Evolutionary conservation across 306 rosid genomes (phyloP).

Genomic region (cucumber (Cucumis sativus)): Cucumber_9930_V3 NC_026657.2:35066001-35066500

Average conservation of each 20-base stretch:
- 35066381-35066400: neutral
- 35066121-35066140: neutral
- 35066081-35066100: neutral
- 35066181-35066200: neutral
- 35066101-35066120: neutral
- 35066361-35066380: constrained; percentile 21
- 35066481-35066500: constrained; percentile 84
- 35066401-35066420: neutral
- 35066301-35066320: constrained; percentile 82
- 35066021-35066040: neutral
- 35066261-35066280: constrained; percentile 82
- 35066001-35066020: neutral
- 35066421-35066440: neutral
- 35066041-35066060: neutral
- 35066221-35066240: constrained; percentile 51
- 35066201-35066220: neutral
- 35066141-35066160: neutral
- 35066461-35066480: constrained; percentile 91
- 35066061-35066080: neutral
- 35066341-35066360: constrained; percentile 86
- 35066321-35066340: constrained; percentile 72
- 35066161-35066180: neutral
- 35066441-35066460: constrained; percentile 57
- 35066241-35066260: constrained; percentile 95
- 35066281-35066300: constrained; percentile 95